Percentiles rank a stretch among this genome's conserved stretches.
Conservation (phyloP, 768 basidiomycete species). For the Mycena albidolilacea region DNA sequence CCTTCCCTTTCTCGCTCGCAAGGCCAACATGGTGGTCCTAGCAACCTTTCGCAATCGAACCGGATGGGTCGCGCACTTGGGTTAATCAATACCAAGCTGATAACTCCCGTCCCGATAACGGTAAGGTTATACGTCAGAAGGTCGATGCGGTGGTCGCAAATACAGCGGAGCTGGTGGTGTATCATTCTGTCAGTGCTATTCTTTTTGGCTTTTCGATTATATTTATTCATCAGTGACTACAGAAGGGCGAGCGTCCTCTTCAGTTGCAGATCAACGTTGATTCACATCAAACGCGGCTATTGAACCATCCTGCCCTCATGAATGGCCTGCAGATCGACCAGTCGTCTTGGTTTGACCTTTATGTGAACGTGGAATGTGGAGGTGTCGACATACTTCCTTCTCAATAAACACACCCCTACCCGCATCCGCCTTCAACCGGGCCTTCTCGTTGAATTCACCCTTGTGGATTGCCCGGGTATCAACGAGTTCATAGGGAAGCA, state of each 20-base stretch:
- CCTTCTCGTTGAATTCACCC: neutral
- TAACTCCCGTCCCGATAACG: neutral
- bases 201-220: neutral
- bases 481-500: neutral
- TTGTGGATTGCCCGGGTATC: neutral
- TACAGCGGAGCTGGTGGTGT: neutral
- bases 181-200: neutral
- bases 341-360: neutral
- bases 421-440: neutral
- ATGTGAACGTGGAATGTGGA: neutral
- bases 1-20: too few relatives aligned
- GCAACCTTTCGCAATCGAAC: neutral
- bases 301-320: neutral
- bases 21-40: neutral
- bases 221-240: neutral
- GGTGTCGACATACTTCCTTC: neutral
- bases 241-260: neutral
- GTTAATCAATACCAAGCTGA: neutral
- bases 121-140: neutral
- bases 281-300: neutral
- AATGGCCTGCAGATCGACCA: neutral
- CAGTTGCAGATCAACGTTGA: neutral
- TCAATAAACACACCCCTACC: neutral
- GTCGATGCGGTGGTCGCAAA: neutral
- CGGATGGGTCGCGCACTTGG: neutral